Conservation (phyloP, 805 yeast genomes). For the Yarrowia bubula region DNA sequence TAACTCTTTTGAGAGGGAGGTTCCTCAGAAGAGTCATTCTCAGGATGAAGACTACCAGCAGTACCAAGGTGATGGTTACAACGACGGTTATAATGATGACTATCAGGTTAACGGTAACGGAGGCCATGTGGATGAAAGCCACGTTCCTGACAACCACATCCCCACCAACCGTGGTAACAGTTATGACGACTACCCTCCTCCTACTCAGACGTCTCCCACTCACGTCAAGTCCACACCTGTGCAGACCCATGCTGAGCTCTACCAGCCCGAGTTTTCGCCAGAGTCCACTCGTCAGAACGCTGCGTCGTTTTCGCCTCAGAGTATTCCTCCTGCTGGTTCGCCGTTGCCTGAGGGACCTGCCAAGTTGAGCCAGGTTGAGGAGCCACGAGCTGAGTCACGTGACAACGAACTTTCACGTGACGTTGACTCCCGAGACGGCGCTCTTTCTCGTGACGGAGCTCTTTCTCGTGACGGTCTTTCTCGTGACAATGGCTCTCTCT, state of each 20-base stretch:
- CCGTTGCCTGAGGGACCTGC: not conserved
- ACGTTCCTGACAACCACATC: too few relatives aligned
- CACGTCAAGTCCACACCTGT: not conserved
- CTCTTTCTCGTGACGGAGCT: too few relatives aligned
- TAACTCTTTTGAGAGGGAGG: not conserved
- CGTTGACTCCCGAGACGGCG: too few relatives aligned
- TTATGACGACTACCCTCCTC: too few relatives aligned
- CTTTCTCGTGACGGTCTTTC: too few relatives aligned
- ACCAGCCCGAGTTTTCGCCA: slow-evolving; percentile 17
- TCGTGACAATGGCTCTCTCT: too few relatives aligned
- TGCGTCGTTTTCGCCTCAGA: not conserved
- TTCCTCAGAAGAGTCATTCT: not conserved
- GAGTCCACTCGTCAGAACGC: not conserved
- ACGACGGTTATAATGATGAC: not conserved
- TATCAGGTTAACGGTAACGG: too few relatives aligned
- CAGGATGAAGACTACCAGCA: not conserved
- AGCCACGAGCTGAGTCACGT: not conserved
- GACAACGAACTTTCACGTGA: not conserved
- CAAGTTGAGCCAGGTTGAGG: too few relatives aligned
- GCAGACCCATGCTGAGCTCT: not conserved
- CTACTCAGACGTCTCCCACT: not conserved
- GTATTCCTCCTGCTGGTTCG: slow-evolving; percentile 5
- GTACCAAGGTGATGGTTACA: not conserved
- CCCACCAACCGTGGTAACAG: too few relatives aligned
- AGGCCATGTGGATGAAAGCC: too few relatives aligned